Base-by-base conservation (phyloP, 2,329 filamentous ascomycete genomes). In the Beauveria brongniartii region DNA sequence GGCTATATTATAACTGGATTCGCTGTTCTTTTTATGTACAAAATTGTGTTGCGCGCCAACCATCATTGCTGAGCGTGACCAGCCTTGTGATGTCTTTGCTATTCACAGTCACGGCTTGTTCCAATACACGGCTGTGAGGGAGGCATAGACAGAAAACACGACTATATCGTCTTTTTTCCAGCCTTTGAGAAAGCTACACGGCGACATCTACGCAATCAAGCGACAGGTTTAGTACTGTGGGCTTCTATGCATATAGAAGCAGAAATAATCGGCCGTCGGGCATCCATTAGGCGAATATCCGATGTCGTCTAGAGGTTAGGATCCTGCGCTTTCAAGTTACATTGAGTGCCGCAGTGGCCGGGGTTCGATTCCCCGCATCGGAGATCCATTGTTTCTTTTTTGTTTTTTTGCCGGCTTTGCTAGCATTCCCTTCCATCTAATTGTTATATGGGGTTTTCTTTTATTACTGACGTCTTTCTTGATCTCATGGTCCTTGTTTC, bases 311-410 rank as follows among this genome's bases (percentile, higher is more conserved):
- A 48, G 46, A 26, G 46, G 46, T 48, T 48, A 48, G 46, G 46
- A 48, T 48, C 46, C 46, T 48, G 46, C 46, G 46, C 46, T 48
- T 48, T 48, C 46, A 48, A 48, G 3, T 18, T n/a, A 14, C 7
- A 46, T 37, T 53, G 57, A 53, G 47, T 48, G 55, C 57, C 57
- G 57, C 40, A 59, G 50, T 52, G 57, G 48, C 34, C 57, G 57
- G 57, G 57, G 57, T 59, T 59, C 57, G 22, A 59, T 59, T 53
- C 57, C 57, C 57, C 57, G 57, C 47, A 59, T 59, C 57, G 57
- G 57, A 59, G 57, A 30, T 59, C 37, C 37, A 34, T 48, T 48
- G n/a, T 2, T 3, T 6, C 7, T 10, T n/a, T 48, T 48, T 48
- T 8, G 24, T 5, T 9, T 4, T 18, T 24, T 26, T 20, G 20